phyloP scores from a whole-genome alignment of 2,329 filamentous ascomycete genomes.

The Paraphoma sp. region DNA sequence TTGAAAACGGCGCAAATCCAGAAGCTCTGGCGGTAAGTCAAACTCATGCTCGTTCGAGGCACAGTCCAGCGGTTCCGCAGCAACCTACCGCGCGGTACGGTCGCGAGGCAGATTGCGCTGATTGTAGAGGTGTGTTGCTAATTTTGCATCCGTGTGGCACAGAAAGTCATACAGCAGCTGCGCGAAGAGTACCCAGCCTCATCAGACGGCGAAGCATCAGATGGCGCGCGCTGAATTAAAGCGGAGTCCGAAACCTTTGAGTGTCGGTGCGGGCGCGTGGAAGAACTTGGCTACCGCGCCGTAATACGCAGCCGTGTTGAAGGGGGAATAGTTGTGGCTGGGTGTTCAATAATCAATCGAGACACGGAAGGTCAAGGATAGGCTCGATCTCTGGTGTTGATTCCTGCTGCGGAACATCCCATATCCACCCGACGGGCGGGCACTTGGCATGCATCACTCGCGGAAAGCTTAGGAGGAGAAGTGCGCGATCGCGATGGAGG shows the following conservation, averaged over 20 bases:
- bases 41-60: conserved; percentile 6
- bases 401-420: not conserved
- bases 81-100: conserved; percentile 10
- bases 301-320: not conserved
- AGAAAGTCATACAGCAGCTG: conserved; percentile 57
- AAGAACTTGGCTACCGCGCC: not conserved
- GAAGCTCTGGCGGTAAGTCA: conserved; percentile 86
- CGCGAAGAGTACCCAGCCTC: conserved; percentile 49
- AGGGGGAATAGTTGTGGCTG: not conserved
- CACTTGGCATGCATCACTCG: conserved; percentile 1
- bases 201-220: conserved; percentile 36
- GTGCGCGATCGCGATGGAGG: conserved; percentile 13
- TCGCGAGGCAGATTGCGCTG: not conserved
- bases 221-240: conserved; percentile 27
- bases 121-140: conserved; percentile 1
- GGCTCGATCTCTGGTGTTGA: not conserved
- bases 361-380: not conserved
- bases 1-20: conserved; percentile 96
- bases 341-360: not conserved
- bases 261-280: conserved; percentile 11
- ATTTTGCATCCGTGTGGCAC: conserved; percentile 12
- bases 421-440: not conserved
- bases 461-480: conserved; percentile 4
- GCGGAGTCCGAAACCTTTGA: conserved; percentile 14
- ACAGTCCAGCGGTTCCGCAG: conserved; percentile 11